Evolutionary conservation across 139 green algal species (phyloP).

Genomic region (Pleodorina starrii): DNA sequence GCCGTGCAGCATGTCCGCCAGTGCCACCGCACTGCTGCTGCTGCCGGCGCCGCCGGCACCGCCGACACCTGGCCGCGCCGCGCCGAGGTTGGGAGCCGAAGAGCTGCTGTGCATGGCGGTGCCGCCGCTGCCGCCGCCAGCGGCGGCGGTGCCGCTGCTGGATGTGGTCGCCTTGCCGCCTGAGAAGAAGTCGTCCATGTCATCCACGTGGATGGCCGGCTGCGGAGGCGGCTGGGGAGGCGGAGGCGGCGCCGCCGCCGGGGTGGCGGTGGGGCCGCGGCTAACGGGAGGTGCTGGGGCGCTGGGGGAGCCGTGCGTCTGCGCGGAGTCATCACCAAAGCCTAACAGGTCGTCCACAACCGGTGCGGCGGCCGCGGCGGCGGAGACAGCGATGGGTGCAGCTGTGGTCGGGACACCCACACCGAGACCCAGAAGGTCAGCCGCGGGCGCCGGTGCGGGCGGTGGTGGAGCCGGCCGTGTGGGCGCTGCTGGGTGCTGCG

Average conservation of each 20-base stretch:
- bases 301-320: not conserved
- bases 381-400: not conserved
- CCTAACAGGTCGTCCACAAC: constrained; percentile 56
- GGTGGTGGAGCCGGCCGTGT: not conserved
- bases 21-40: not conserved
- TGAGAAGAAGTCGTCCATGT: constrained; percentile 69
- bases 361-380: not conserved
- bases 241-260: constrained; percentile 6
- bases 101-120: constrained; percentile 31
- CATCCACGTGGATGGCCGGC: constrained; percentile 32
- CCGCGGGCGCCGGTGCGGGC: too few species aligned
- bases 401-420: too few species aligned
- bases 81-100: constrained; percentile 4
- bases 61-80: not conserved
- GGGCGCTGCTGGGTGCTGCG: not conserved
- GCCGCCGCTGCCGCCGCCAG: not conserved
- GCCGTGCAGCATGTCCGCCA: constrained; percentile 33
- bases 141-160: not conserved
- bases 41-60: not conserved
- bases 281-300: not conserved
- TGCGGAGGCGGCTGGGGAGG: not conserved
- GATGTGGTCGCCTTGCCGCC: too few species aligned
- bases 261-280: not conserved
- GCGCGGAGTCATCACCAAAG: constrained; percentile 26
- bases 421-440: constrained; percentile 24